These are phyloP conservation scores for Quercus tomentella DNA, from an alignment of 331 rosid species.

Conservation along the genomic window DNA sequence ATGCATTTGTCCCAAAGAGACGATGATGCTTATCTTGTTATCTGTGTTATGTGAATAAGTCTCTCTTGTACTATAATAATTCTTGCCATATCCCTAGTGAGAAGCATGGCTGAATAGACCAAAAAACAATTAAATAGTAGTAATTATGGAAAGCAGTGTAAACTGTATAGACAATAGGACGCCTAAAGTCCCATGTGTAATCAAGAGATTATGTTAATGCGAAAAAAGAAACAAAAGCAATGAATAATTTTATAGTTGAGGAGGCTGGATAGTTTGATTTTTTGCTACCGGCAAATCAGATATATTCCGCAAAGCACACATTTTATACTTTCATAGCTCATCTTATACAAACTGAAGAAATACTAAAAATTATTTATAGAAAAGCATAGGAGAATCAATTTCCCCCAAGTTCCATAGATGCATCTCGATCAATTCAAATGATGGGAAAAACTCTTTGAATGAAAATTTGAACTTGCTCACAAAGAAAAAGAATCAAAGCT, in stretches of 20 bases:
- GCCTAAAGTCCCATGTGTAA: not conserved
- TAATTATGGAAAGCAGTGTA: not conserved
- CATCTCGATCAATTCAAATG: constrained; percentile 18
- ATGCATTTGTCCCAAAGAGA: constrained; percentile 15
- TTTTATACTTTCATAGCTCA: not conserved
- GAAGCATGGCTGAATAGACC: constrained; percentile 15
- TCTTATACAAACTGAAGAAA: not conserved
- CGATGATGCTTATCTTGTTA: constrained; percentile 35
- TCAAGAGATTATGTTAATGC: too few species aligned
- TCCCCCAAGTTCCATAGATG: not conserved
- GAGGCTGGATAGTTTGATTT: too few species aligned
- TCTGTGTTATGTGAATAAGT: constrained; percentile 19
- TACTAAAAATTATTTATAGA: not conserved
- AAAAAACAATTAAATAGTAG: constrained; percentile 1
- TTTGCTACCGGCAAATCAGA: not conserved
- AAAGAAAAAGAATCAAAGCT: constrained; percentile 36
- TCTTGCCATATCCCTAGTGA: constrained; percentile 30
- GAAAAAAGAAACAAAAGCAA: too few species aligned
- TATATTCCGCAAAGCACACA: not conserved
- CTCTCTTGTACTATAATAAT: constrained; percentile 30
- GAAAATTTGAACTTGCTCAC: constrained; percentile 26
- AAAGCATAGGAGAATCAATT: not conserved
- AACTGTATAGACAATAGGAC: not conserved
- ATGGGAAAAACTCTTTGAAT: constrained; percentile 9
- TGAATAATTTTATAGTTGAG: too few species aligned